Evolutionary conservation across 2,329 filamentous ascomycete genomes (phyloP), one percentile per base, ranked within the genome.

Genomic region (Trichoderma sp.): DNA sequence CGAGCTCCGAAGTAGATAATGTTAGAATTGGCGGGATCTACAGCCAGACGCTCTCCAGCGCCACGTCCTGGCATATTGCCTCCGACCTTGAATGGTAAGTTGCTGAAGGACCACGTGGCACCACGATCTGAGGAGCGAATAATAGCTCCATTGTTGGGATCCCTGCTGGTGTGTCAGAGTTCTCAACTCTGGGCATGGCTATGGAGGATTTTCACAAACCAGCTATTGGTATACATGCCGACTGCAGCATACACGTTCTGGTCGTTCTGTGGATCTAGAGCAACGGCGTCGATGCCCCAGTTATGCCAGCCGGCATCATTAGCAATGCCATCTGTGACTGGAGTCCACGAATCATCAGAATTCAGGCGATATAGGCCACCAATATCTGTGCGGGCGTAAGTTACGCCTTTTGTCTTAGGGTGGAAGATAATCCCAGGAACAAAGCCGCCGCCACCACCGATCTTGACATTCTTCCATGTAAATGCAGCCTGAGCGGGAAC

Each of bases 1-100:
- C 61, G 61, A 56, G 61, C 61, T 13, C 61, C 61, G 9, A 64
- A 64, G 10, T 64, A 64, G 9, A 64, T 64, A 5, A 64, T 64
- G 1, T 64, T 64, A 12, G 61, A 64, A 27, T 64, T 64, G 27
- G 61, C 61, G 10, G 61, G 61, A 3, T 64, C 61, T 25, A 64
- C 61, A 25, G 61, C 61, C 4, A 64, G 27, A 1, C 61, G 61
- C 50, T 64, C 61, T 19, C 61, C 61, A 22, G 34, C 39, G 5
- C 61, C 61, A 13, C 61, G 61, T 4, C 61, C 61, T 7, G 61
- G 61, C 61, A 64, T 64, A 17, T 64, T 64, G 4, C 61, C 61
- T 32, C 61, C 61, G 12, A 64, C 61, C 45, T 64, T 64, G 35
- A 64, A 64, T 34, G 61, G 32, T 9, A 64, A 22, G 50, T 64